phyloP scores from a whole-genome alignment of 208 protist genomes.

The Lotmaria passim region DNA sequence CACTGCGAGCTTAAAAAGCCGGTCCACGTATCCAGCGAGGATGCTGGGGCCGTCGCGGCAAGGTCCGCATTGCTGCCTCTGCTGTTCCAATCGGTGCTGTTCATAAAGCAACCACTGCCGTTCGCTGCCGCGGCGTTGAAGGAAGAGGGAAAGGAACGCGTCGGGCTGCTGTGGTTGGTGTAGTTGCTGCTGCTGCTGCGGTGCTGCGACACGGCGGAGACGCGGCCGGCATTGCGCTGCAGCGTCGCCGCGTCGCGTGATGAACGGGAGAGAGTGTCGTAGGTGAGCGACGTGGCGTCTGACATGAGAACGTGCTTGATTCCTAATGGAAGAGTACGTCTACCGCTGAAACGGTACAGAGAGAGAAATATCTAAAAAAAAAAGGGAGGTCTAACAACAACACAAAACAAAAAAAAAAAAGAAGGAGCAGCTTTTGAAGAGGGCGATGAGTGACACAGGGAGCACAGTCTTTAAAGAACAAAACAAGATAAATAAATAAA shows the following conservation, averaged over 20 bases:
- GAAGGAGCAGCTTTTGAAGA: too few relatives aligned
- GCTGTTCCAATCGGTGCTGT: too few relatives aligned
- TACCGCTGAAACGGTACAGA: too few relatives aligned
- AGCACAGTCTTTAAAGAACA: too few relatives aligned
- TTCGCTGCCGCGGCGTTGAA: too few relatives aligned
- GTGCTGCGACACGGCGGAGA: constrained; percentile 11
- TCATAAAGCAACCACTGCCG: too few relatives aligned
- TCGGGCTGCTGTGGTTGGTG: neutral
- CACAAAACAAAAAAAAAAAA: constrained; percentile 8
- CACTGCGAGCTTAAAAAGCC: constrained; percentile 35
- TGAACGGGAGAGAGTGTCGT: constrained; percentile 21
- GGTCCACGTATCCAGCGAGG: constrained; percentile 53
- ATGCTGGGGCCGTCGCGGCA: neutral
- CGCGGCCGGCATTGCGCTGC: constrained; percentile 31
- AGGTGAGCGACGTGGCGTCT: constrained; percentile 4
- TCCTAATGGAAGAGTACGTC: too few relatives aligned
- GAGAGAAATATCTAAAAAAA: too few relatives aligned
- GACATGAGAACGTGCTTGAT: too few relatives aligned
- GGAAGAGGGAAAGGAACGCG: too few relatives aligned
- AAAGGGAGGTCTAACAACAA: too few relatives aligned
- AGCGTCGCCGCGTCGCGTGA: constrained; percentile 34
- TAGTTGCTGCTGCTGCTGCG: neutral
- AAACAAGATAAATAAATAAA: neutral
- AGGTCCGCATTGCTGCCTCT: neutral
- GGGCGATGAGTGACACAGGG: too few relatives aligned